These are phyloP conservation scores for Sclerotinia borealis DNA, from an alignment of 2,329 filamentous ascomycete genomes.

Conservation along the genomic window DNA sequence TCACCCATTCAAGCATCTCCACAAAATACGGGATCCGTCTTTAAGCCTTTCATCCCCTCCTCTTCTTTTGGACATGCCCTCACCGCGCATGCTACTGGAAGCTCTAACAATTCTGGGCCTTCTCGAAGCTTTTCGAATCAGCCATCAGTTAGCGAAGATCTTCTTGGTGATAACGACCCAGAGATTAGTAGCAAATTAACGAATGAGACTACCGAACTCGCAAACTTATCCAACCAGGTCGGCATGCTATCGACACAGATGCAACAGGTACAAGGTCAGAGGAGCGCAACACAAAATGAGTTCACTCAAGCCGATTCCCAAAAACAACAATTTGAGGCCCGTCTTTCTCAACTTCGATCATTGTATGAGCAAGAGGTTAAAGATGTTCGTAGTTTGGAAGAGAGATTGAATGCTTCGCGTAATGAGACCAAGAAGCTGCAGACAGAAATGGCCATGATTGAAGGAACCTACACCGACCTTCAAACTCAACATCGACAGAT, in stretches of 20 bases:
- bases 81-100: constrained; percentile 68
- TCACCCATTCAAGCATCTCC: constrained; percentile 26
- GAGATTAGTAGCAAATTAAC: constrained; percentile 84
- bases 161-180: constrained; percentile 84
- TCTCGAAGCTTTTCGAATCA: constrained; percentile 37
- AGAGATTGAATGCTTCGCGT: constrained; percentile 68
- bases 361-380: constrained; percentile 93
- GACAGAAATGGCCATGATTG: constrained; percentile 75
- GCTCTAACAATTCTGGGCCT: constrained; percentile 35
- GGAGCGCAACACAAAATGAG: constrained; percentile 71
- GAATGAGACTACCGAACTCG: constrained; percentile 84
- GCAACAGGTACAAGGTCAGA: constrained; percentile 84
- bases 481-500: constrained; percentile 77
- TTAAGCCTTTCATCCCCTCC: constrained; percentile 88
- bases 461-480: constrained; percentile 74
- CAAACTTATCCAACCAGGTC: constrained; percentile 94
- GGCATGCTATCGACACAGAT: constrained; percentile 87
- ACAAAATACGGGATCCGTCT: constrained; percentile 38
- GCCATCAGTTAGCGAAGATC: constrained; percentile 62
- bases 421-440: constrained; percentile 80
- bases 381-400: constrained; percentile 76
- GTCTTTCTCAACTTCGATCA: constrained; percentile 76
- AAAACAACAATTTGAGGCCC: constrained; percentile 88
- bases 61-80: constrained; percentile 87
- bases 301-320: constrained; percentile 75